Conservation (phyloP, 225 moss, liverwort and hornwort genomes). For the Rhytidiadelphus loreus region DNA sequence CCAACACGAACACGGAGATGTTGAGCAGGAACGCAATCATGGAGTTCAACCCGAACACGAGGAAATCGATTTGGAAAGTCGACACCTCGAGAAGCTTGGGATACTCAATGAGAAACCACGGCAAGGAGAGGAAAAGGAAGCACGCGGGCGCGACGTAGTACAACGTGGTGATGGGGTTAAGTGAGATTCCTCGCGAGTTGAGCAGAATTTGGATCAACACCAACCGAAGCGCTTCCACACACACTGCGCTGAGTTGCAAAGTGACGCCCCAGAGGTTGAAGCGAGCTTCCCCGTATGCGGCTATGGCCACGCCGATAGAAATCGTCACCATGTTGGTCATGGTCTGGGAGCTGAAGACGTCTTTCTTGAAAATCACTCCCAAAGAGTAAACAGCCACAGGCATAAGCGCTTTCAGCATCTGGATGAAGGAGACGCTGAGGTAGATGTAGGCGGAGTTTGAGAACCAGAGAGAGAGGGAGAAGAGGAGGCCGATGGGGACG, state of each 20-base stretch:
- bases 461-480: constrained; percentile 49
- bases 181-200: constrained; percentile 38
- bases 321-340: constrained; percentile 53
- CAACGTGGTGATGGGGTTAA: constrained; percentile 43
- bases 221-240: constrained; percentile 40
- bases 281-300: constrained; percentile 41
- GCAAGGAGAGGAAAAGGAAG: constrained; percentile 29
- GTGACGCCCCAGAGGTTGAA: constrained; percentile 40
- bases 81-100: constrained; percentile 20
- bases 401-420: constrained; percentile 61
- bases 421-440: constrained; percentile 53
- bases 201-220: constrained; percentile 46
- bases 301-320: constrained; percentile 40
- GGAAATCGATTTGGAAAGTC: constrained; percentile 17
- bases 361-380: constrained; percentile 36
- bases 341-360: constrained; percentile 30
- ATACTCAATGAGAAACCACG: constrained; percentile 40
- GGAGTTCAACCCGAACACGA: constrained; percentile 33
- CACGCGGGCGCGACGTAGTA: constrained; percentile 49
- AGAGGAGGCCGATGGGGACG: constrained; percentile 42
- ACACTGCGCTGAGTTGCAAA: constrained; percentile 32
- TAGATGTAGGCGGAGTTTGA: constrained; percentile 55
- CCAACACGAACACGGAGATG: constrained; percentile 36
- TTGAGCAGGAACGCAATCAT: constrained; percentile 40
- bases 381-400: constrained; percentile 46